A percentile compares a stretch with the other conserved stretches of the same genome.
These are phyloP conservation scores for Phytophthora citricola DNA, from an alignment of 352 stramenopile genomes.

Conservation along the genomic window DNA sequence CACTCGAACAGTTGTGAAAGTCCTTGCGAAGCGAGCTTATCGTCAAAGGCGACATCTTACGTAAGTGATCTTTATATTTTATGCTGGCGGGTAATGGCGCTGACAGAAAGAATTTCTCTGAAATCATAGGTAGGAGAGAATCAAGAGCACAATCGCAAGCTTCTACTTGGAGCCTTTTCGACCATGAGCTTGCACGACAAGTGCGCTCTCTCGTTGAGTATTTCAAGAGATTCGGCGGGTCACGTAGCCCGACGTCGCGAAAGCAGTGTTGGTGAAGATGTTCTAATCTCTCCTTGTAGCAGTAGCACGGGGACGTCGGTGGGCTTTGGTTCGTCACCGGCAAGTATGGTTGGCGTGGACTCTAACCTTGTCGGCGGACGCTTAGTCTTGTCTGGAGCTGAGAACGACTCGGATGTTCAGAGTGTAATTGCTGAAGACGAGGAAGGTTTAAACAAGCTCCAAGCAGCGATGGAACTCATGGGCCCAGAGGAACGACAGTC, in stretches of 20 bases:
- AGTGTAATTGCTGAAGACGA: conserved; percentile 87
- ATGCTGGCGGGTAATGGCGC: not conserved
- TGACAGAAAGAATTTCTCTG: conserved; percentile 10
- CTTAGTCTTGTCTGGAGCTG: conserved; percentile 41
- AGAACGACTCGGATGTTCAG: conserved; percentile 80
- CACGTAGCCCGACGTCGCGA: conserved; percentile 49
- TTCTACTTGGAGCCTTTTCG: conserved; percentile 85
- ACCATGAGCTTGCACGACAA: conserved; percentile 92
- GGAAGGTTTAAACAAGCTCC: conserved; percentile 73
- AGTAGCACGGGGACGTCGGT: conserved; percentile 36
- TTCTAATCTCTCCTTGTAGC: conserved; percentile 23
- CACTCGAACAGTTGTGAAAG: conserved; percentile 45
- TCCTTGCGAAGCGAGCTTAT: conserved; percentile 26
- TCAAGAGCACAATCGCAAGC: conserved; percentile 84
- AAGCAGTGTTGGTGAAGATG: conserved; percentile 69
- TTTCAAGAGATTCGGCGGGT: conserved; percentile 61
- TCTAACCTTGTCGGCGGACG: conserved; percentile 29
- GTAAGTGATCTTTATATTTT: conserved; percentile 37
- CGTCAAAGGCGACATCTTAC: conserved; percentile 50
- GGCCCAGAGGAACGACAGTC: conserved; percentile 82
- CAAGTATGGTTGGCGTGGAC: conserved; percentile 38
- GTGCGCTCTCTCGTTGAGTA: conserved; percentile 82
- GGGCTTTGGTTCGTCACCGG: conserved; percentile 33
- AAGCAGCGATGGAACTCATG: conserved; percentile 89
- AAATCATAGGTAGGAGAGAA: conserved; percentile 62